phyloP scores from a whole-genome alignment of 2,329 filamentous ascomycete species.

The Cadophora sp. region DNA sequence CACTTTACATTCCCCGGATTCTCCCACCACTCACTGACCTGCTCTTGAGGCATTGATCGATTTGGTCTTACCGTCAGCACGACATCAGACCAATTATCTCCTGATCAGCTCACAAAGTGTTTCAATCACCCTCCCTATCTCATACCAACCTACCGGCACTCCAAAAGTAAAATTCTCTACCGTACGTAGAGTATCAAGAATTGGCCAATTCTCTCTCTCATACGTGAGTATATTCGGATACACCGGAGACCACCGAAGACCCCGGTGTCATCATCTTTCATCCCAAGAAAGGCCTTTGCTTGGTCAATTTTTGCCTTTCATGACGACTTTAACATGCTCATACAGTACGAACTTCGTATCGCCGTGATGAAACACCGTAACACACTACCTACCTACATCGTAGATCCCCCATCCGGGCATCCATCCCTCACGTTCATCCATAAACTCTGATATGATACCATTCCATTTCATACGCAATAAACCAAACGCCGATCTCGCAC shows the following conservation, averaged over 20 bases:
- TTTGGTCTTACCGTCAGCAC: conserved; percentile 8
- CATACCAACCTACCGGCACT: not conserved
- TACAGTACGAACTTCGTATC: conserved; percentile 12
- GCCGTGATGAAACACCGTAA: conserved; percentile 12
- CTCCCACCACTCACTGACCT: not conserved
- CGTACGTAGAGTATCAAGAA: too few species aligned
- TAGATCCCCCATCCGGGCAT: conserved; percentile 12
- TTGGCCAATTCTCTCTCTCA: not conserved
- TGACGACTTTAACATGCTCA: conserved; percentile 14
- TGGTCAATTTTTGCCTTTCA: conserved; percentile 17
- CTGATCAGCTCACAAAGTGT: conserved; percentile 26
- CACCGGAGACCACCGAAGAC: conserved; percentile 26
- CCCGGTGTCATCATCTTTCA: conserved; percentile 21
- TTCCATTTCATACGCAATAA: not conserved
- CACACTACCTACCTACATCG: not conserved
- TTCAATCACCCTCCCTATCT: not conserved
- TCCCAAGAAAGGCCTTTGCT: not conserved
- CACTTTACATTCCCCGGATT: not conserved
- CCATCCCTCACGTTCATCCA: not conserved
- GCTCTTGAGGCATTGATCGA: not conserved
- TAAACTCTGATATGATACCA: conserved; percentile 10
- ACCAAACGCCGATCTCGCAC: not conserved
- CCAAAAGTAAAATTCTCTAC: not conserved
- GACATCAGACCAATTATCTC: conserved; percentile 25
- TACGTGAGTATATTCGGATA: not conserved